A percentile compares a stretch with the other conserved stretches of the same genome.
phyloP scores from a whole-genome alignment of 1,139 yeast genomes.

The Yamadazyma trypodendri region DNA sequence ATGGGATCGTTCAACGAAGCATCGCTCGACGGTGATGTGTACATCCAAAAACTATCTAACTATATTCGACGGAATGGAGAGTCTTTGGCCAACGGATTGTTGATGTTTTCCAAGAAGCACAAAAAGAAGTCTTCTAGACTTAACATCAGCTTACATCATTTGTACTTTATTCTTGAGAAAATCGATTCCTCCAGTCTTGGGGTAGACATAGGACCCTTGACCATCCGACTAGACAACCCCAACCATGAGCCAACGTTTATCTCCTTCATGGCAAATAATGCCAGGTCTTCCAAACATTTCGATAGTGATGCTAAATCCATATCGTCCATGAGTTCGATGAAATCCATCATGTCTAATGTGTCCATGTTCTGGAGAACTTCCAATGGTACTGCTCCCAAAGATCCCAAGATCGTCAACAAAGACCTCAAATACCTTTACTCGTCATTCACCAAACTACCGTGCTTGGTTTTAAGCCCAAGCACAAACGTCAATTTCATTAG shows the following conservation, averaged over 20 bases:
- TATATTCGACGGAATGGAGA: constrained; percentile 45
- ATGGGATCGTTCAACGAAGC: constrained; percentile 20
- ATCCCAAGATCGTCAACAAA: constrained; percentile 42
- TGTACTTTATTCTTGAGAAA: constrained; percentile 57
- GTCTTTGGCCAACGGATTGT: constrained; percentile 45
- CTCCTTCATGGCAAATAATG: constrained; percentile 51
- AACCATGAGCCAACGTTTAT: constrained; percentile 57
- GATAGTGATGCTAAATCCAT: constrained; percentile 62
- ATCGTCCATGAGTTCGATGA: constrained; percentile 61
- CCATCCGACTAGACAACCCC: constrained; percentile 57
- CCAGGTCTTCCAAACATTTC: constrained; percentile 41
- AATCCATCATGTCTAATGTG: constrained; percentile 51
- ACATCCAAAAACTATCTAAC: constrained; percentile 40
- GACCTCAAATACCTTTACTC: constrained; percentile 60
- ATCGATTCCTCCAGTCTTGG: constrained; percentile 54
- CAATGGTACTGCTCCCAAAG: constrained; percentile 29
- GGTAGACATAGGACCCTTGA: constrained; percentile 63
- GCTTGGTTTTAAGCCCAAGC: constrained; percentile 59
- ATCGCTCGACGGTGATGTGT: constrained; percentile 44
- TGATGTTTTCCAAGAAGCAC: constrained; percentile 38
- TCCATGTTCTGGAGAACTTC: constrained; percentile 44
- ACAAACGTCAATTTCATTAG: constrained; percentile 54
- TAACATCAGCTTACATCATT: constrained; percentile 60
- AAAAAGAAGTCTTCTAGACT: constrained; percentile 53
- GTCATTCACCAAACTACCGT: constrained; percentile 67